phyloP scores from a whole-genome alignment of 2,329 filamentous ascomycete species.

The Calonectria pauciramosa region DNA sequence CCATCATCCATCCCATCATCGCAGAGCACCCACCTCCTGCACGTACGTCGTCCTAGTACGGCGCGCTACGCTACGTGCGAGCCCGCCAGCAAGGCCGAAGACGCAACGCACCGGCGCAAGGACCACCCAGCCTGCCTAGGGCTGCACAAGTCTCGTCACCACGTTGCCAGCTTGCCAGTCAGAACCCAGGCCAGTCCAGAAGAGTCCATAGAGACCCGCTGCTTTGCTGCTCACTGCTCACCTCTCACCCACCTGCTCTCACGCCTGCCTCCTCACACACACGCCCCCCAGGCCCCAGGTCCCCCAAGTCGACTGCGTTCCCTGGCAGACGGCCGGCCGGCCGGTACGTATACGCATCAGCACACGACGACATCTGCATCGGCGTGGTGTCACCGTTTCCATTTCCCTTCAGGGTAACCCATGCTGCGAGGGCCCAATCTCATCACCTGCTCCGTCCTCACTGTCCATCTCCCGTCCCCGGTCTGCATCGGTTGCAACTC shows the following conservation, averaged over 20 bases:
- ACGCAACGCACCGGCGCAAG: slow-evolving; percentile 6
- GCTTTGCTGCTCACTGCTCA: neutral
- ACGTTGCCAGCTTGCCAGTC: slow-evolving; percentile 12
- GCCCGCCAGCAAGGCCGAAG: slow-evolving; percentile 4
- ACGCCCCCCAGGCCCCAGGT: neutral
- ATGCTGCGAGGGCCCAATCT: slow-evolving; percentile 12
- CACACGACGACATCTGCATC: slow-evolving; percentile 13
- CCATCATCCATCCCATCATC: slow-evolving; percentile 24
- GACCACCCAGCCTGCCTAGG: neutral
- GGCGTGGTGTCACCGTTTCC: slow-evolving; percentile 24
- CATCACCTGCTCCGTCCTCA: slow-evolving; percentile 9
- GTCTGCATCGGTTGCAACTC: slow-evolving; percentile 13
- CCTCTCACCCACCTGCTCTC: neutral
- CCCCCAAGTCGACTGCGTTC: neutral
- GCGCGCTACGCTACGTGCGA: slow-evolving; percentile 4
- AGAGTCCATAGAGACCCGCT: neutral
- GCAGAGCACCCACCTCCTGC: slow-evolving; percentile 10
- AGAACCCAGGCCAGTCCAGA: slow-evolving; percentile 10
- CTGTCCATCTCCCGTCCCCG: slow-evolving; percentile 15
- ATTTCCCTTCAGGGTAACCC: slow-evolving; percentile 13
- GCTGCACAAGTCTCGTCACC: slow-evolving; percentile 15
- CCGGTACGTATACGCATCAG: slow-evolving; percentile 10
- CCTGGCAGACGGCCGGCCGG: neutral
- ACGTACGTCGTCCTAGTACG: slow-evolving; percentile 1
- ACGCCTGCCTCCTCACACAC: neutral